A percentile compares a stretch with the other conserved stretches of the same genome.
Conservation (phyloP, 768 basidiomycete species). For the Tricholoma terreum region DNA sequence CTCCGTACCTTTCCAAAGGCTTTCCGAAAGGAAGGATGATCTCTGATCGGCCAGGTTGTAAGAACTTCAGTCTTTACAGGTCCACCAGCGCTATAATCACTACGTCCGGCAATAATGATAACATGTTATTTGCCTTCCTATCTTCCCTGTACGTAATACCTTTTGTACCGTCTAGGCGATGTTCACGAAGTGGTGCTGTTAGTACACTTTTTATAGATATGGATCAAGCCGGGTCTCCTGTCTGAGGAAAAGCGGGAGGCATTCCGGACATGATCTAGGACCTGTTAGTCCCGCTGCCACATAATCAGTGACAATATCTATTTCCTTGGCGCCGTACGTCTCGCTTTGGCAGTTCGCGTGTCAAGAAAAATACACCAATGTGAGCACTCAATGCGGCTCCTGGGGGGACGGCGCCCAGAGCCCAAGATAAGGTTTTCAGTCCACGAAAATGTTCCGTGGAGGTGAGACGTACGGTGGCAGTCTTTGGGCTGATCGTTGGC, state of each 20-base stretch:
- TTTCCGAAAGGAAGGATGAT: not conserved
- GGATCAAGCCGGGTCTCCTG: constrained; percentile 25
- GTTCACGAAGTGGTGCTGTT: constrained; percentile 41
- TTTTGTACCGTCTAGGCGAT: not conserved
- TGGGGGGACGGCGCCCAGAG: too few species aligned
- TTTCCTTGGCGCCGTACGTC: too few species aligned
- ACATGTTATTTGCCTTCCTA: constrained; percentile 74
- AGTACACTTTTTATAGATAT: constrained; percentile 64
- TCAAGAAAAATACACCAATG: too few species aligned
- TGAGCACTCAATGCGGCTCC: too few species aligned
- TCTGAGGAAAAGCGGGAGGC: constrained; percentile 9
- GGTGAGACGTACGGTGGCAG: too few species aligned
- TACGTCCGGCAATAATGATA: constrained; percentile 63
- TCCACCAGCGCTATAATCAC: constrained; percentile 71
- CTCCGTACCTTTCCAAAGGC: not conserved
- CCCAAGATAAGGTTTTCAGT: too few species aligned
- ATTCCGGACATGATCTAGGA: constrained; percentile 2
- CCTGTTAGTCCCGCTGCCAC: not conserved
- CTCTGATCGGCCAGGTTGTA: constrained; percentile 50
- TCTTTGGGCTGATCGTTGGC: too few species aligned
- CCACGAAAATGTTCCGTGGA: too few species aligned
- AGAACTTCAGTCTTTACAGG: constrained; percentile 79
- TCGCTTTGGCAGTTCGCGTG: too few species aligned
- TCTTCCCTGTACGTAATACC: constrained; percentile 54
- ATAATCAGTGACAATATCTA: not conserved